Base-by-base conservation (phyloP, 345 rosid species). In the Rhodamnia rubescens region DNA sequence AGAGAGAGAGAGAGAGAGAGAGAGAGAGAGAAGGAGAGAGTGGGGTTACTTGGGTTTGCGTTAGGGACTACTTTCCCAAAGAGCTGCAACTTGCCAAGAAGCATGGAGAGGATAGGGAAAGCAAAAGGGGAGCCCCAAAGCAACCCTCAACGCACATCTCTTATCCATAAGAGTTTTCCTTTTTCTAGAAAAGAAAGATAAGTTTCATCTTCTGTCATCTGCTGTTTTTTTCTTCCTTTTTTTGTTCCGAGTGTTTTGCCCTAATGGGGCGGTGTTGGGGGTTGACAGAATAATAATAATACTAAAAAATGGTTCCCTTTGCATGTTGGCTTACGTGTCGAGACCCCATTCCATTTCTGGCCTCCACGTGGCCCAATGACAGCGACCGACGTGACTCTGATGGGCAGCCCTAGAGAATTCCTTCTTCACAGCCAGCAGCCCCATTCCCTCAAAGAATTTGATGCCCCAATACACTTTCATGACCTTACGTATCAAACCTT, bases 131-230 rank as follows among this genome's bases (percentile, higher is more conserved):
- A 57, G 51, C 42, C 83, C 82, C 49, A 78, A 81, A 74, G 85
- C 91, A 89, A 84, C 91, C 92, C 91, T 86, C 87, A 87, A 89
- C 93, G 53, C 91, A 56, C 90, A 87, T 83, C 54, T 84, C 92
- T 90, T 90, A 91, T 91, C 92, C 64, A 32, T 69, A 10, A 21
- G 32, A 16, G 20, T 69, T 36, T 8, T 69, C 57, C 21, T 20
- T 69, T 36, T 44, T 40, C 13, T 7, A 40, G 10, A 9, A 20
- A 32, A 36, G 24, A 36, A 36, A 69, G 44, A 36, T 32, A 69
- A 69, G 40, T 69, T 69, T 44, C 78, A 69, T 69, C 47, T 36
- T 69, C 78, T 69, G 47, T 69, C 78, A 69, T 69, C 47, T 32
- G 13, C 47, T 69, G 44, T 69, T 22, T 20, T 18, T 53, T 18